A percentile compares a stretch with the other conserved stretches of the same genome.
These are phyloP conservation scores for Cutaneotrichosporon cavernicola DNA, from an alignment of 1,284 basidiomycete species.

Conservation along the genomic window DNA sequence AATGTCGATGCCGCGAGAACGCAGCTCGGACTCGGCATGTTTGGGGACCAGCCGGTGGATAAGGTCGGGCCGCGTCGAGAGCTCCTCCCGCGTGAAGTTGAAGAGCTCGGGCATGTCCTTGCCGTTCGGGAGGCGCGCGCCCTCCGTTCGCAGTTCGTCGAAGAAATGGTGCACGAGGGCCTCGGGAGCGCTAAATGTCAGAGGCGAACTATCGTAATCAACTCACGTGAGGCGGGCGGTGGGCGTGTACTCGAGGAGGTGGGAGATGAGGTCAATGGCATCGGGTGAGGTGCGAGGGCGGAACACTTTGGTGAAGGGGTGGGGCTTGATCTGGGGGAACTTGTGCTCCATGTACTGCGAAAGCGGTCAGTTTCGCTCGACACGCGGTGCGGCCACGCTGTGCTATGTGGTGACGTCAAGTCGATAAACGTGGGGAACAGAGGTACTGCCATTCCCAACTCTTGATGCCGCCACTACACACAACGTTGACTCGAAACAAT, in stretches of 20 bases:
- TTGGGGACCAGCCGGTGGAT: slow-evolving; percentile 86
- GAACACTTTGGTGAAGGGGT: slow-evolving; percentile 97
- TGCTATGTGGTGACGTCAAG: neutral
- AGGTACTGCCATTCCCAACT: neutral
- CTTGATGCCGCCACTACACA: neutral
- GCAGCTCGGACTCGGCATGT: slow-evolving; percentile 84
- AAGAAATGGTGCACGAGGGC: slow-evolving; percentile 97
- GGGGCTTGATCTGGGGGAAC: slow-evolving; percentile 99
- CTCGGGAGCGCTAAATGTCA: slow-evolving; percentile 66
- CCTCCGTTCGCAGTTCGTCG: slow-evolving; percentile 87
- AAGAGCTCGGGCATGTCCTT: slow-evolving; percentile 93
- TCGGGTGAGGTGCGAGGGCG: slow-evolving; percentile 93
- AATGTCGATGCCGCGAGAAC: slow-evolving; percentile 79
- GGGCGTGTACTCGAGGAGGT: slow-evolving; percentile 95
- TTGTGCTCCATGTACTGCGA: slow-evolving; percentile 98
- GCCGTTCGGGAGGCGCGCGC: slow-evolving; percentile 92
- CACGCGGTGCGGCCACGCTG: neutral
- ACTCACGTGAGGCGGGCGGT: slow-evolving; percentile 71
- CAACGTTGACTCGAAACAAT: neutral
- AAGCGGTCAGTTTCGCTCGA: neutral
- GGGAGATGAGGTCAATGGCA: slow-evolving; percentile 92
- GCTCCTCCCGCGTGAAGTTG: slow-evolving; percentile 94
- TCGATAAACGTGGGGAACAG: neutral
- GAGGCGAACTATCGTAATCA: neutral
- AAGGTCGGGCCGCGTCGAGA: slow-evolving; percentile 92